A percentile compares a stretch with the other conserved stretches of the same genome.
Evolutionary conservation across 2,329 filamentous ascomycete species (phyloP).

Genomic region (Ceratocystis harringtonii): DNA sequence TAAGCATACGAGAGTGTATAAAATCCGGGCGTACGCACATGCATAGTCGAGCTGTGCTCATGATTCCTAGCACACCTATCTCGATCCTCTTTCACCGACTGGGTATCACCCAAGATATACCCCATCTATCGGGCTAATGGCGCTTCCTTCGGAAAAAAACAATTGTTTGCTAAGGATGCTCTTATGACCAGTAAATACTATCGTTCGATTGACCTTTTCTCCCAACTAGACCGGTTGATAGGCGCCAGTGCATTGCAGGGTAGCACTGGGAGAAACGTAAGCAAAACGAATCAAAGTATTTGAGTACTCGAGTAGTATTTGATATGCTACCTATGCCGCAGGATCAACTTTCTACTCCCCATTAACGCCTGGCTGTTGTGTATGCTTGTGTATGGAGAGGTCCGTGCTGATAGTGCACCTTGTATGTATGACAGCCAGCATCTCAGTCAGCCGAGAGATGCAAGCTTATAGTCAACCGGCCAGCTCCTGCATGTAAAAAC

Average conservation of each 20-base stretch:
- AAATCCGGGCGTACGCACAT: neutral
- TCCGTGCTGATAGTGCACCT: neutral
- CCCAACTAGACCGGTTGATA: neutral
- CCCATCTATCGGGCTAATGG: neutral
- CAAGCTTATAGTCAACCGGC: neutral
- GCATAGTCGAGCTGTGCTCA: neutral
- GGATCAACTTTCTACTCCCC: too few species aligned
- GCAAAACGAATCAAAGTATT: too few species aligned
- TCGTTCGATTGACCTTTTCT: neutral
- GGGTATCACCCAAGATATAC: neutral
- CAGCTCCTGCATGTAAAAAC: neutral
- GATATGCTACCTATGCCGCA: neutral
- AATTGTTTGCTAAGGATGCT: neutral
- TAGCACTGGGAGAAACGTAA: neutral
- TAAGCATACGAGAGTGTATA: neutral
- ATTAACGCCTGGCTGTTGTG: neutral
- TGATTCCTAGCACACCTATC: too few species aligned
- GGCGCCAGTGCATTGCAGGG: neutral
- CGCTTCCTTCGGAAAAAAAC: too few species aligned
- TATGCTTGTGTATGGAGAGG: neutral
- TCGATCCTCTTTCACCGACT: neutral
- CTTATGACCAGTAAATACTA: neutral
- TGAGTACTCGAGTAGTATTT: neutral
- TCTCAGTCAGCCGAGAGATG: neutral
- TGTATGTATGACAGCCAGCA: neutral